These are phyloP conservation scores for Cyclotella distinguenda DNA, from an alignment of 108 stramenopile genomes.

Conservation along the genomic window DNA sequence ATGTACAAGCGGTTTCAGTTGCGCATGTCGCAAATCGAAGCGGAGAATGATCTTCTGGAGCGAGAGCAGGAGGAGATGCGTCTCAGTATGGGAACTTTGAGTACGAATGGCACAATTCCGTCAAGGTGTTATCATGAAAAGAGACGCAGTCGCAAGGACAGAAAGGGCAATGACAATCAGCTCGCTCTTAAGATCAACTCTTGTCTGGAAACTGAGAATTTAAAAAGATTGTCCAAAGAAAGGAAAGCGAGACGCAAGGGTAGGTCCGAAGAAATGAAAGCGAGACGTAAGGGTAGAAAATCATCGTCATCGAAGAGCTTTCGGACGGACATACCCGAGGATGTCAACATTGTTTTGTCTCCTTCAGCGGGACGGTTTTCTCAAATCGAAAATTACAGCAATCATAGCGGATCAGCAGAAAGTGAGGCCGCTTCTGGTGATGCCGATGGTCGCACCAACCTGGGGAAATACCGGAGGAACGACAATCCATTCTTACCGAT, in stretches of 20 bases:
- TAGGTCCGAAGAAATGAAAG: neutral
- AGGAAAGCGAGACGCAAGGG: conserved; percentile 4
- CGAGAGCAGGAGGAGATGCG: neutral
- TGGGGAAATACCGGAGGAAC: no score
- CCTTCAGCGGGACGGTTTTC: neutral
- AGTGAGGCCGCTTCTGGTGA: no score
- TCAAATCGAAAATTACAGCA: neutral
- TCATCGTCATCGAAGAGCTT: neutral
- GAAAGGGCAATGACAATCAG: neutral
- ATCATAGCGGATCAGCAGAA: neutral
- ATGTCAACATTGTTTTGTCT: neutral
- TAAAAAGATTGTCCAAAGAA: neutral
- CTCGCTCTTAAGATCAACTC: neutral
- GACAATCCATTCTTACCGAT: no score
- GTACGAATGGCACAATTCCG: conserved; percentile 14
- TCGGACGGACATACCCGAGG: conserved; percentile 10
- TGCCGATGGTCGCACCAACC: no score
- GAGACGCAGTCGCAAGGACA: no score
- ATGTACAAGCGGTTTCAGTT: conserved; percentile 7
- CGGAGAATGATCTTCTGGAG: neutral
- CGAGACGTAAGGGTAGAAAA: neutral
- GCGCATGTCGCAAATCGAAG: neutral
- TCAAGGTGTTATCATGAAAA: neutral
- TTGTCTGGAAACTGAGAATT: neutral
- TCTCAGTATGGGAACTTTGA: conserved; percentile 12